Conservation (phyloP, 2,329 filamentous ascomycete species). For the Ceratocystis harringtonii region DNA sequence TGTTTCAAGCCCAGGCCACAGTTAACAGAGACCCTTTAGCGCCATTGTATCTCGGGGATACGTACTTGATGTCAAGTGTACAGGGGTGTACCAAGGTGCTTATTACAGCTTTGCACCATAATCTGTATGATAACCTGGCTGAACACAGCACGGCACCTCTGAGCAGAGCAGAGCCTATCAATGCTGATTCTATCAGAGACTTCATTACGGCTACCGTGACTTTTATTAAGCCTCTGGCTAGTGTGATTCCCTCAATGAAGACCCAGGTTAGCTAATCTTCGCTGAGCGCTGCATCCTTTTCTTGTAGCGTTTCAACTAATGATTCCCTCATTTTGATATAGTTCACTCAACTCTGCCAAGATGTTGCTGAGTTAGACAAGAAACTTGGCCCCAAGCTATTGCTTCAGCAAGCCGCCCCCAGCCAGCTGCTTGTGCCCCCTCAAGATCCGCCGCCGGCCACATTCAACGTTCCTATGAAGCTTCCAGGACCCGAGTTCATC, state of each 20-base stretch:
- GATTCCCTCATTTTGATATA: neutral
- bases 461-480: neutral
- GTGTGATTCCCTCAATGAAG: conserved; percentile 19
- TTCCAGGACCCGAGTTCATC: conserved; percentile 7
- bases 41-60: conserved; percentile 17
- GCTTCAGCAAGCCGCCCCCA: neutral
- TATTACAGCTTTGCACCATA: conserved; percentile 25
- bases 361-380: conserved; percentile 7
- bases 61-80: conserved; percentile 18
- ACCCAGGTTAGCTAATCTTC: conserved; percentile 14
- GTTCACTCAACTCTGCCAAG: conserved; percentile 9
- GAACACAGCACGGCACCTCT: conserved; percentile 27
- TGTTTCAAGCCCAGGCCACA: conserved; percentile 23
- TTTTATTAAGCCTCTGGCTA: conserved; percentile 25
- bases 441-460: neutral
- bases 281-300: neutral
- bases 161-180: conserved; percentile 24
- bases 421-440: neutral
- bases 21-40: conserved; percentile 20
- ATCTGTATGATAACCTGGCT: conserved; percentile 25
- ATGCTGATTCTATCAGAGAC: conserved; percentile 24
- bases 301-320: neutral
- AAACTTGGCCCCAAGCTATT: conserved; percentile 4
- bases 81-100: conserved; percentile 22
- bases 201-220: conserved; percentile 25